A percentile compares a stretch with the other conserved stretches of the same genome.
Evolutionary conservation across 1,139 yeast species (phyloP).

Genomic region (Yamadazyma oceani): DNA sequence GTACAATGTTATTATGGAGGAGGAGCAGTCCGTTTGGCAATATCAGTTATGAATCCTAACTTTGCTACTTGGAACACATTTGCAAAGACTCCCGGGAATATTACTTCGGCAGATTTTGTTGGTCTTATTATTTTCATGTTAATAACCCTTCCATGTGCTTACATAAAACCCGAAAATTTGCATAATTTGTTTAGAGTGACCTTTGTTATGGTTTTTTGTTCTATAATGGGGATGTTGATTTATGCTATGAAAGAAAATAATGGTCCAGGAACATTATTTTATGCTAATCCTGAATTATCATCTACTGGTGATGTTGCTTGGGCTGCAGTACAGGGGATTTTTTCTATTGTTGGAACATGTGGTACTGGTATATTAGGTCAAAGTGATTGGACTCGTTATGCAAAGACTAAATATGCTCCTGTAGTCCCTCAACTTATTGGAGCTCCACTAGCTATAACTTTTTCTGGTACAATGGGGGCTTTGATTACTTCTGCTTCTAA

Average conservation of each 20-base stretch:
- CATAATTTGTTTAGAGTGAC: constrained; percentile 16
- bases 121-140: constrained; percentile 21
- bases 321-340: constrained; percentile 19
- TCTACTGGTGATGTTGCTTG: constrained; percentile 20
- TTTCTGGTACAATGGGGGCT: constrained; percentile 10
- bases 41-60: constrained; percentile 9
- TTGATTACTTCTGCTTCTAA: constrained; percentile 9
- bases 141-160: constrained; percentile 16
- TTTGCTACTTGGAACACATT: constrained; percentile 17
- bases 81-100: constrained; percentile 16
- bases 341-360: constrained; percentile 25
- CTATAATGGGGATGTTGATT: constrained; percentile 19
- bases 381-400: constrained; percentile 29
- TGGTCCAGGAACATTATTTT: constrained; percentile 20
- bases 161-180: constrained; percentile 19
- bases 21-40: constrained; percentile 12
- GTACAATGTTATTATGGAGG: constrained; percentile 23
- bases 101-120: constrained; percentile 22
- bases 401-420: constrained; percentile 22
- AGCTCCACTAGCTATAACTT: constrained; percentile 22
- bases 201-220: constrained; percentile 14
- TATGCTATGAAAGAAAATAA: constrained; percentile 21
- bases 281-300: constrained; percentile 11
- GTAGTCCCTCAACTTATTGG: constrained; percentile 24
- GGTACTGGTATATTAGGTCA: constrained; percentile 29